Base-by-base conservation (phyloP, 1,139 yeast genomes). In the Pichia sp. region DNA sequence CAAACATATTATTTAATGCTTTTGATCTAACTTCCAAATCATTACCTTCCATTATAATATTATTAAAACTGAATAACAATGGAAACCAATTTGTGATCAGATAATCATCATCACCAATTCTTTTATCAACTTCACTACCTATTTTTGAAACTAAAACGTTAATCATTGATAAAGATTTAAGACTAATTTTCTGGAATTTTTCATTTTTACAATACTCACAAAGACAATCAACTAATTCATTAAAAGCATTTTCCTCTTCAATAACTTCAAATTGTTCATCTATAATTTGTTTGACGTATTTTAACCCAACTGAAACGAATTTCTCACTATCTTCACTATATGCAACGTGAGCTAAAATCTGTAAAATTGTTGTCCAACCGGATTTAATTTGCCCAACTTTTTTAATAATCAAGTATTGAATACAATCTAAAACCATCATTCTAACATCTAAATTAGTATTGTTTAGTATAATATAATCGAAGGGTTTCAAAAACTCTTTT, bases 21-120 rank as follows among this genome's bases (percentile, higher is more conserved):
- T 91, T 75, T 0, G 98, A 87, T 61, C 99, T 80, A 7, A 91
- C 96, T 68, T 95, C 99, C 53, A 95, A 73, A 68, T 95, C 99
- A 56, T 87, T 91, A 5, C 96, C 96, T 1, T 85, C 84, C 96
- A 91, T 88, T 36, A 91, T 87, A 11, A 93, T 86, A 59, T 87
- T 90, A 64, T 90, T 90, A 69, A 89, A 87, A 16, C 95, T 87
- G 60, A 78, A 81, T 55, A 91, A 70, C n/a, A 90, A 76, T 2
- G 97, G 96, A 71, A 86, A 87, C 89, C 89, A 84, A 30, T 79
- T 70, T 54, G 77, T 77, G 29, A 68, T 69, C 39, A 79, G 66
- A 16, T 69, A 67, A 34, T 76, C 80, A 49, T 71, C 73, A 47
- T 59, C 67, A 27, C 50, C 49, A 6, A 42, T 49, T 13, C 56